These are phyloP conservation scores for Litchi chinensis DNA, from an alignment of 345 rosid genomes.

Conservation along the genomic window DNA sequence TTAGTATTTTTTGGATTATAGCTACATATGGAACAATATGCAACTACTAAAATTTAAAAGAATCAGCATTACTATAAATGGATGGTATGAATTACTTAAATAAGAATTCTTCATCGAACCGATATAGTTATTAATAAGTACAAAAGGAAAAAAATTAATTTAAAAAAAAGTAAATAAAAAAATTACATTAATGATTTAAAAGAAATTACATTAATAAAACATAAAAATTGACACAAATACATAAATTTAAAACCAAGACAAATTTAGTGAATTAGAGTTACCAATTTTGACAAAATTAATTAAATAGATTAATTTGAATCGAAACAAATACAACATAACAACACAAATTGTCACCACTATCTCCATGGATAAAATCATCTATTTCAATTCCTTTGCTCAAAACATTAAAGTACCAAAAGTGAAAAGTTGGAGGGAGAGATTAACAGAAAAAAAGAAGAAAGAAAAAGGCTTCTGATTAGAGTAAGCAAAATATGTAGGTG, in stretches of 20 bases:
- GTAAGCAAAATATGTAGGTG: slow-evolving; percentile 17
- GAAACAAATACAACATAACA: neutral
- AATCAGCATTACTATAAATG: slow-evolving; percentile 2
- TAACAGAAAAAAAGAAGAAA: neutral
- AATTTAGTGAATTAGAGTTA: too few species aligned
- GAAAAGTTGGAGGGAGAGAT: neutral
- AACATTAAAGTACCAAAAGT: neutral
- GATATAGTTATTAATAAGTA: too few species aligned
- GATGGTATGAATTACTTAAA: too few species aligned
- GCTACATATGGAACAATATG: too few species aligned
- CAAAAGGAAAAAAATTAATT: too few species aligned
- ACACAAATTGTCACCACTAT: neutral
- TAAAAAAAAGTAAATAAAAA: too few species aligned
- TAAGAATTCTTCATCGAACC: too few species aligned
- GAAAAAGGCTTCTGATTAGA: slow-evolving; percentile 21
- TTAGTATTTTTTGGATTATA: too few species aligned
- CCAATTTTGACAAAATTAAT: neutral
- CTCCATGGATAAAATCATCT: neutral
- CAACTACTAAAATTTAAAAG: neutral
- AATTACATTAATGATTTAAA: too few species aligned
- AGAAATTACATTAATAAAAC: too few species aligned
- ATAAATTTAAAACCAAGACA: neutral
- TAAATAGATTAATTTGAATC: neutral
- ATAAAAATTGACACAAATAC: too few species aligned
- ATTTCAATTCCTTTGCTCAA: neutral